phyloP scores from a whole-genome alignment of 108 stramenopile species.

The Nitzschia palea region DNA sequence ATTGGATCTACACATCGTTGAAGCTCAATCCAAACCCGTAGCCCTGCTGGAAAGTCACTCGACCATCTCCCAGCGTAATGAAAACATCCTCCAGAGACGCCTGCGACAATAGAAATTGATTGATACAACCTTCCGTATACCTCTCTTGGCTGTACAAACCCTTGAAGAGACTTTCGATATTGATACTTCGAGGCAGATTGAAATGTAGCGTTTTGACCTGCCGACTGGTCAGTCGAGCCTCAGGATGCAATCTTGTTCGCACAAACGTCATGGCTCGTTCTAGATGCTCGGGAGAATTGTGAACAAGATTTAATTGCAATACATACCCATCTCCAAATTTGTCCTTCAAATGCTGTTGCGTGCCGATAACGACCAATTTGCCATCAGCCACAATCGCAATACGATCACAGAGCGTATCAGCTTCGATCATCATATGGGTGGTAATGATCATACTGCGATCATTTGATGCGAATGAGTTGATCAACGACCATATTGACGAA shows the following conservation, averaged over 20 bases:
- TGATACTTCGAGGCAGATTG: conserved; percentile 41
- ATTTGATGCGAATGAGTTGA: conserved; percentile 47
- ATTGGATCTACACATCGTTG: too few species aligned
- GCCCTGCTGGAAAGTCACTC: too few species aligned
- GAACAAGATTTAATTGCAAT: conserved; percentile 47
- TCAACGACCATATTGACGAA: conserved; percentile 53
- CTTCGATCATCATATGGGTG: conserved; percentile 96
- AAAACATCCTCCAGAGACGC: conserved; percentile 66
- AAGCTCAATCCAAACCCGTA: too few species aligned
- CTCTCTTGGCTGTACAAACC: conserved; percentile 39
- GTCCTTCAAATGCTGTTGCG: conserved; percentile 78
- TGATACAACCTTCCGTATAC: conserved; percentile 43
- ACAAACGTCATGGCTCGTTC: conserved; percentile 46
- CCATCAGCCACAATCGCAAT: conserved; percentile 90
- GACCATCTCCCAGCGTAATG: conserved; percentile 49
- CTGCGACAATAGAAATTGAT: conserved; percentile 61
- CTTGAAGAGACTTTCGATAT: conserved; percentile 39
- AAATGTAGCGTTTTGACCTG: conserved; percentile 63
- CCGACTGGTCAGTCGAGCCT: conserved; percentile 36
- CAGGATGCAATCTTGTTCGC: conserved; percentile 29
- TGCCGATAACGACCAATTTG: conserved; percentile 71
- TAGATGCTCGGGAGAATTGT: conserved; percentile 28
- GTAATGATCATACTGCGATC: conserved; percentile 77
- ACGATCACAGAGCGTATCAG: conserved; percentile 86
- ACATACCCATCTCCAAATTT: conserved; percentile 54